Base-by-base conservation (phyloP, 2,329 filamentous ascomycete species). In the Penicillium sp. region DNA sequence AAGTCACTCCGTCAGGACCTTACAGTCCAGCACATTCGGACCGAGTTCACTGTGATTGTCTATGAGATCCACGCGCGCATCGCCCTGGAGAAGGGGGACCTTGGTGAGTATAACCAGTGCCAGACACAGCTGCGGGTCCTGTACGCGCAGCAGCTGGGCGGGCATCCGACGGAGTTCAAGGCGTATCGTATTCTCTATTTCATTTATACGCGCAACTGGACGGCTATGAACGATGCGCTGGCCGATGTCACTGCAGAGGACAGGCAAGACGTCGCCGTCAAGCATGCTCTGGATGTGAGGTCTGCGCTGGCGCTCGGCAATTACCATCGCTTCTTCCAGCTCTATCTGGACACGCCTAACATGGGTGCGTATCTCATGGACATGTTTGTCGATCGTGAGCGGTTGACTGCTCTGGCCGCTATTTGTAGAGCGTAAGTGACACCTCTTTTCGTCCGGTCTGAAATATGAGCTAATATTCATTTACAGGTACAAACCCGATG, bases 51-150 rank as follows among this genome's bases (percentile, higher is more conserved):
- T 24, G 91, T 97, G 57, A 87, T 82, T 55, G 93, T 96, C 42
- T 98, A 98, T 73, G 93, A 98, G 75, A 95, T 92, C 54, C 93
- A 98, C 75, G 93, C 92, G 57, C 86, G 93, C 53, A 97, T 98
- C 74, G 93, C 93, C 60, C 79, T 98, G 73, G 92, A 98, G 75
- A 96, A 95, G 81, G 90, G 88, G 75, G 93, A 98, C 79, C 83
- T 97, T 78, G 92, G 93, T 98, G 93, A 98, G 93, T 98, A 98
- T 93, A 98, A 98, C 78, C 93, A 98, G 81, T 98, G 93, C 75
- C 93, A 98, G 78, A 97, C 93, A 66, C 93, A 98, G 77, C 80
- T 98, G 68, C 89, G 89, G 72, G 89, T 87, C 59, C 78, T 98
- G 65, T 97, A 98, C 75, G 82, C 83, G 71, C 82, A 89, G 75